Evolutionary conservation across 768 basidiomycete genomes (phyloP).

Genomic region (Lactifluus hygrophoroides): DNA sequence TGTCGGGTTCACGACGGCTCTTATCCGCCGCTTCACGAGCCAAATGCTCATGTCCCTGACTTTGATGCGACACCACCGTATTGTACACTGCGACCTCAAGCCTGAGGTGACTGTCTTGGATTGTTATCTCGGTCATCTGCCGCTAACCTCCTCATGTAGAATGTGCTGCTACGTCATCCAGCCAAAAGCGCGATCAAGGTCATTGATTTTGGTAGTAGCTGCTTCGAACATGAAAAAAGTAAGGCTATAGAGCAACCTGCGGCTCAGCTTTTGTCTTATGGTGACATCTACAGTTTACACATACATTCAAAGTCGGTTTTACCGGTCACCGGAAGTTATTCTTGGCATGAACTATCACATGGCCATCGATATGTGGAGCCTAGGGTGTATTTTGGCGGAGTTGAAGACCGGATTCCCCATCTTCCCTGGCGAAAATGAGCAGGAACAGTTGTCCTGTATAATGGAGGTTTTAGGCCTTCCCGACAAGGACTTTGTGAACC

Average conservation of each 20-base stretch:
- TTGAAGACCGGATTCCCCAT: constrained; percentile 96
- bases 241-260: constrained; percentile 25
- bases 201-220: constrained; percentile 98
- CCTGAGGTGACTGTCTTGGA: constrained; percentile 60
- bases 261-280: background rate
- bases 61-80: constrained; percentile 92
- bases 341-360: constrained; percentile 99
- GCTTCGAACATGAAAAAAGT: constrained; percentile 98
- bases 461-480: constrained; percentile 98
- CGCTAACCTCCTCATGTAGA: constrained; percentile 39
- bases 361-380: constrained; percentile 99
- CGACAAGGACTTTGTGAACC: constrained; percentile 91
- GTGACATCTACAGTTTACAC: constrained; percentile 70
- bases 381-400: constrained; percentile 97
- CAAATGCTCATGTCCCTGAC: constrained; percentile 91
- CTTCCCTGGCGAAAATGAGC: constrained; percentile 98
- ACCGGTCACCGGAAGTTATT: constrained; percentile 99
- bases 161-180: constrained; percentile 89
- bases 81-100: constrained; percentile 98
- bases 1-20: constrained; percentile 90
- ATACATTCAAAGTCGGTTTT: constrained; percentile 98
- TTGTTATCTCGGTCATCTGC: background rate
- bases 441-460: constrained; percentile 96
- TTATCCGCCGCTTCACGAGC: constrained; percentile 92
- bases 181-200: constrained; percentile 96